Conservation (phyloP, 805 yeast species). For the Tetrapisispora pingtungensis region DNA sequence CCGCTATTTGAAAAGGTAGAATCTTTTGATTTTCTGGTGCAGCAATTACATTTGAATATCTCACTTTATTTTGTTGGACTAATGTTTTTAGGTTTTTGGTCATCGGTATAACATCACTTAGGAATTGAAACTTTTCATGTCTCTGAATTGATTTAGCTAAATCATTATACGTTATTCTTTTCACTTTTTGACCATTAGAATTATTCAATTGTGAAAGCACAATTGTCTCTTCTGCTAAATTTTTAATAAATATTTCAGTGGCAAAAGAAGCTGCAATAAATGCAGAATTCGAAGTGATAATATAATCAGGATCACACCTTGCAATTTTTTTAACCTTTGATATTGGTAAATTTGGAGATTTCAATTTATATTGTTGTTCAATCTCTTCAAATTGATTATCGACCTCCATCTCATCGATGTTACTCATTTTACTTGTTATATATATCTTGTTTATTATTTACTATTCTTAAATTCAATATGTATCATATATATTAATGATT, state of each 20-base stretch:
- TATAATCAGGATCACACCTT: conserved; percentile 20
- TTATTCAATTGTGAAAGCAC: conserved; percentile 12
- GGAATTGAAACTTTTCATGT: conserved; percentile 15
- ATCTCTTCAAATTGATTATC: not conserved
- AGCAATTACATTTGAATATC: conserved; percentile 11
- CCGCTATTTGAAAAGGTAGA: conserved; percentile 6
- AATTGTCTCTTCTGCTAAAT: conserved; percentile 15
- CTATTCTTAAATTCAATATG: no score
- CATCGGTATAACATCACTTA: conserved; percentile 20
- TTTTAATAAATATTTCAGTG: conserved; percentile 19
- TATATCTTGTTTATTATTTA: not conserved
- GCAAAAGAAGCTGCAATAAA: conserved; percentile 20
- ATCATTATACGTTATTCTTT: conserved; percentile 18
- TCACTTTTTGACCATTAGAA: conserved; percentile 1
- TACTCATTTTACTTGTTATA: not conserved
- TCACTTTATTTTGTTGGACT: conserved; percentile 20
- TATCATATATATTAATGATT: no score
- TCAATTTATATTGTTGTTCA: not conserved
- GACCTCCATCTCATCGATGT: not conserved
- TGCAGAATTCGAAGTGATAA: conserved; percentile 17
- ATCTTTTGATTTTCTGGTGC: conserved; percentile 8
- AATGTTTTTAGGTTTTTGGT: conserved; percentile 17
- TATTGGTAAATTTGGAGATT: conserved; percentile 13
- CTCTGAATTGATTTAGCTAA: conserved; percentile 13
- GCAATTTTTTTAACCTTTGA: conserved; percentile 22